Base-by-base conservation (phyloP, 1,284 basidiomycete species). In the Cutaneotrichosporon cutaneum region DNA sequence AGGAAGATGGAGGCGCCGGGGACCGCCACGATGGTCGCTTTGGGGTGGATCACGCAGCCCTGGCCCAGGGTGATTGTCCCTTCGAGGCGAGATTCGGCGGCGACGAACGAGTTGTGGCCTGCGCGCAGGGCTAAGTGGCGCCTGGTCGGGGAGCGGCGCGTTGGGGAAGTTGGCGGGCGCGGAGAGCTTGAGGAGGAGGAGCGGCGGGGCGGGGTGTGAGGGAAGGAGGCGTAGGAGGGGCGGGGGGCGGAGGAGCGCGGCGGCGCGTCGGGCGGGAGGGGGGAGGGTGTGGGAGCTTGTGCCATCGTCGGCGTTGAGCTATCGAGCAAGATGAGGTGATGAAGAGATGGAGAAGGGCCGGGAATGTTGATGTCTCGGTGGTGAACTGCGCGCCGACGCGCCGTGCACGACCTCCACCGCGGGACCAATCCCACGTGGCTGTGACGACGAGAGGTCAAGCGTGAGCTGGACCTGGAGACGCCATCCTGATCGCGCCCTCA, bases 41-140 rank as follows among this genome's bases (percentile, higher is more conserved):
- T 91, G 0, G 95, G 94, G 70, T 98, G 94, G n/a, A 99, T 86
- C 54, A 97, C 88, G 1, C 89, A 90, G 2, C 90, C 89, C 73
- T 61, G 88, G 22, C 90, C 91, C 64, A 96, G 87, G n/a, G 89
- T 92, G 59, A 95, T 89, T 69, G 91, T 88, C 52, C 93, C 93
- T 73, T 90, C 90, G 63, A 95, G 83, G 64, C 94, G 90, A 48
- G 90, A 88, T 81, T 94, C 92, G 72, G 90, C 87, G 76, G 90
- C 91, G 22, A 94, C 88, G 51, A 94, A 62, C 53, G 56, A 58
- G 4, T 36, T 27, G 51, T 39, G 50, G 21, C 56, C 53, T 4
- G 56, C 45, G 48, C 21, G 35, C 7, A 56, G 54, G 18, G 45
- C 21, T 10, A 36, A 27, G 26, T 16, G 48, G 48, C 48, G 48